Conservation (phyloP, 2,329 filamentous ascomycete species). For the Cordyceps cateniannulata region DNA sequence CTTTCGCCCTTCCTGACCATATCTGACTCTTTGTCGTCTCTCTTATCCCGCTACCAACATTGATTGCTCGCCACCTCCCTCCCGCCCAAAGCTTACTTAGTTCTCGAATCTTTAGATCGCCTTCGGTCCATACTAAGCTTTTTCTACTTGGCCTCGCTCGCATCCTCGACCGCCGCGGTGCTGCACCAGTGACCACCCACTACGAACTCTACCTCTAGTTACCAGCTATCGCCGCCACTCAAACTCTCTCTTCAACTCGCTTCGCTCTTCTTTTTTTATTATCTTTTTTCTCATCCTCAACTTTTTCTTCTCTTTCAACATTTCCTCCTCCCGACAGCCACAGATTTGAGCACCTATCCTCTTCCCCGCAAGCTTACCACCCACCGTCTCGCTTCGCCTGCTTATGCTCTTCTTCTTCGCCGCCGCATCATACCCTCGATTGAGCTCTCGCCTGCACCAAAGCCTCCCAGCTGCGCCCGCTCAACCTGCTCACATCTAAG, state of each 20-base stretch:
- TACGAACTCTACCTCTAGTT: too few relatives aligned
- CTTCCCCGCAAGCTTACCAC: neutral
- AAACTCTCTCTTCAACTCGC: conserved; percentile 2
- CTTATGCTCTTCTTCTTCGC: neutral
- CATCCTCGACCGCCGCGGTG: neutral
- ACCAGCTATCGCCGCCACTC: neutral
- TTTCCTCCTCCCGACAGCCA: neutral
- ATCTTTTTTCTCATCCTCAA: neutral
- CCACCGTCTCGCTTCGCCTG: neutral
- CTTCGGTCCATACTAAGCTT: neutral
- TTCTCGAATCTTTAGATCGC: neutral
- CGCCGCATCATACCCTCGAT: neutral
- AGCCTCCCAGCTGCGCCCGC: neutral
- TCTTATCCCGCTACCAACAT: neutral
- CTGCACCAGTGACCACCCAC: neutral
- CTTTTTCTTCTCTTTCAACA: neutral
- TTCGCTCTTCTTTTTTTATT: conserved; percentile 1
- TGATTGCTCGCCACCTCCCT: neutral
- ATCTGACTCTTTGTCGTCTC: neutral
- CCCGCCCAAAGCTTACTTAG: neutral
- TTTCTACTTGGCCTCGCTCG: neutral
- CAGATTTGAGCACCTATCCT: neutral
- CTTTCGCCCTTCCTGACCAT: neutral
- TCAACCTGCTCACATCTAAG: neutral
- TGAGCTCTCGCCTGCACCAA: neutral